phyloP scores from a whole-genome alignment of 768 basidiomycete genomes.

The Mycena pura region DNA sequence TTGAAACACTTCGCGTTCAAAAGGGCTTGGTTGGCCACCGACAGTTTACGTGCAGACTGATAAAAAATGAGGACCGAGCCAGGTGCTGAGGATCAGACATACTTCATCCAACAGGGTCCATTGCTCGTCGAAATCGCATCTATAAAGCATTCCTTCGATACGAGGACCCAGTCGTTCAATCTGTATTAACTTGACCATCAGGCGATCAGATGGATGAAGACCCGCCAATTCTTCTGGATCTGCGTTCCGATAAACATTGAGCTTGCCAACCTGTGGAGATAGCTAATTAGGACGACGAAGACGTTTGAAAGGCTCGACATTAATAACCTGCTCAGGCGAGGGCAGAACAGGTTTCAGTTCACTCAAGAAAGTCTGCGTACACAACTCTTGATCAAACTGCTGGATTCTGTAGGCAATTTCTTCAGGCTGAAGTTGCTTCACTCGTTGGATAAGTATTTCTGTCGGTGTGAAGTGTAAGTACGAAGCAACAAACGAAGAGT shows the following conservation, averaged over 20 bases:
- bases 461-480: conserved; percentile 2
- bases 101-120: conserved; percentile 85
- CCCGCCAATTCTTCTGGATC: conserved; percentile 83
- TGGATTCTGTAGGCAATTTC: conserved; percentile 85
- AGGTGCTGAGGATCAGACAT: not conserved
- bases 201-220: conserved; percentile 92
- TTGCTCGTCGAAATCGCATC: conserved; percentile 85
- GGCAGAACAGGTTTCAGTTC: conserved; percentile 90
- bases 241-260: conserved; percentile 89
- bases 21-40: conserved; percentile 80
- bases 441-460: conserved; percentile 94
- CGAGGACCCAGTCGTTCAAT: conserved; percentile 88
- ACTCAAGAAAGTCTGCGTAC: conserved; percentile 87
- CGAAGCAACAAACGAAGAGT: not conserved
- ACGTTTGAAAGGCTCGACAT: not conserved
- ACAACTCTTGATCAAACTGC: conserved; percentile 86
- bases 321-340: conserved; percentile 82
- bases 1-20: conserved; percentile 88
- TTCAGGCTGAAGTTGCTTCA: conserved; percentile 84
- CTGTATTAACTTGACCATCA: conserved; percentile 97
- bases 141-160: conserved; percentile 96
- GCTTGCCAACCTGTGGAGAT: conserved; percentile 76
- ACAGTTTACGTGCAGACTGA: conserved; percentile 82
- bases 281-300: not conserved
- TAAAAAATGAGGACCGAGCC: conserved; percentile 6